Conservation (phyloP, 345 rosid genomes). For the Excoecaria agallocha region DNA sequence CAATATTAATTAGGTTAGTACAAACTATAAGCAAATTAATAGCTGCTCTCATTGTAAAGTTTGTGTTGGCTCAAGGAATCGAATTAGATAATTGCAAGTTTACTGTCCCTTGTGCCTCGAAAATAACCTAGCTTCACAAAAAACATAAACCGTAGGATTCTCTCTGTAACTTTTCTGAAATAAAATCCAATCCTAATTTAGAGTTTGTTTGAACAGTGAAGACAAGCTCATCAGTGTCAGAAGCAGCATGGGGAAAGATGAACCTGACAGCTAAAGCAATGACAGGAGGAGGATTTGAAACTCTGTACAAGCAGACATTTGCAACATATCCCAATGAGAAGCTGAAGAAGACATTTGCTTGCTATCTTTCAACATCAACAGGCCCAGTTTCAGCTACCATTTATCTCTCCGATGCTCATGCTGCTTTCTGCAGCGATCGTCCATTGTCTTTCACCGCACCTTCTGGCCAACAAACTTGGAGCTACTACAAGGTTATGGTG, state of each 20-base stretch:
- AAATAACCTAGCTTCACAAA: no score
- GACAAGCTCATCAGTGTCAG: conserved; percentile 47
- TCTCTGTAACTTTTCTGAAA: no score
- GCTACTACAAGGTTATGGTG: conserved; percentile 64
- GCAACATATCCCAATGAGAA: conserved; percentile 39
- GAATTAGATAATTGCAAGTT: no score
- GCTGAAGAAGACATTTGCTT: conserved; percentile 51
- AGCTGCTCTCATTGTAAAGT: no score
- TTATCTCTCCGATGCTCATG: conserved; percentile 44
- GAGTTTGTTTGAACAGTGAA: conserved; percentile 27
- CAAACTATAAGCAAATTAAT: no score
- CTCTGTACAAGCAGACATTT: conserved; percentile 52
- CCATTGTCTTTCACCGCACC: conserved; percentile 54
- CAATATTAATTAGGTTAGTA: no score
- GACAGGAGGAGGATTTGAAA: conserved; percentile 54
- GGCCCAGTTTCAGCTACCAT: conserved; percentile 36
- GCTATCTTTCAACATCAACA: conserved; percentile 57
- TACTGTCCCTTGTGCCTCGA: no score
- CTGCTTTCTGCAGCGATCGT: conserved; percentile 64
- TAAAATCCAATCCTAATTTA: no score
- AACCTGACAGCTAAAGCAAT: conserved; percentile 53
- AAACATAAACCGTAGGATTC: no score
- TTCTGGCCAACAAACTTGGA: conserved; percentile 56
- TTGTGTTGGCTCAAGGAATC: no score
- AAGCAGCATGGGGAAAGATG: conserved; percentile 63